phyloP scores from a whole-genome alignment of 1,284 basidiomycete genomes.

The Volvariella volvacea region DNA sequence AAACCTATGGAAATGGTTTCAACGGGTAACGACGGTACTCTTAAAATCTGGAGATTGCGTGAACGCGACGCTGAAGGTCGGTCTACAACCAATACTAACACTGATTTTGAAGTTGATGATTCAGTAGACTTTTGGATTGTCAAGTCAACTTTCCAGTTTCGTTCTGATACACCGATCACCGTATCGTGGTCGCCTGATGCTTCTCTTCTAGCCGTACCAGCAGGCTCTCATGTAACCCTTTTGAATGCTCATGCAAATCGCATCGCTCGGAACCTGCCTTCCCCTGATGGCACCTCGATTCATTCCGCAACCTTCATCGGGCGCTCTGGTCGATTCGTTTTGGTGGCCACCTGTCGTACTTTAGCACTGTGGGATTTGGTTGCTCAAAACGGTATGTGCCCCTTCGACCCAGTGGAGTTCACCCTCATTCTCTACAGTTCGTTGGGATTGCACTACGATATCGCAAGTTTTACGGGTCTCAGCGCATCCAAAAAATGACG shows the following conservation, averaged over 20 bases:
- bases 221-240: conserved; percentile 66
- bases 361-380: conserved; percentile 81
- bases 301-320: conserved; percentile 61
- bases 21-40: conserved; percentile 59
- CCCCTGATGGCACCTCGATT: conserved; percentile 42
- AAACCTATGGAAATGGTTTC: conserved; percentile 45
- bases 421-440: conserved; percentile 12
- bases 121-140: conserved; percentile 70
- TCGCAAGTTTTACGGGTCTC: conserved; percentile 41
- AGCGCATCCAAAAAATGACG: conserved; percentile 49
- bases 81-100: conserved; percentile 8
- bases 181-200: conserved; percentile 82
- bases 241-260: conserved; percentile 71
- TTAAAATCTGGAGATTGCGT: conserved; percentile 70
- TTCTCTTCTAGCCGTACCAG: conserved; percentile 76
- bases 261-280: conserved; percentile 60
- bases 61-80: conserved; percentile 43
- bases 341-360: conserved; percentile 43
- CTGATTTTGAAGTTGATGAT: conserved; percentile 8
- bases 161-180: conserved; percentile 57
- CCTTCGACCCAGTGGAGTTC: not conserved
- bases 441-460: conserved; percentile 13
- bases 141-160: conserved; percentile 67
- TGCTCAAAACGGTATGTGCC: conserved; percentile 53
- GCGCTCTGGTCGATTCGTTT: conserved; percentile 53